These are phyloP conservation scores for Podospora australis DNA, from an alignment of 495 filamentous ascomycete species.

Conservation along the genomic window DNA sequence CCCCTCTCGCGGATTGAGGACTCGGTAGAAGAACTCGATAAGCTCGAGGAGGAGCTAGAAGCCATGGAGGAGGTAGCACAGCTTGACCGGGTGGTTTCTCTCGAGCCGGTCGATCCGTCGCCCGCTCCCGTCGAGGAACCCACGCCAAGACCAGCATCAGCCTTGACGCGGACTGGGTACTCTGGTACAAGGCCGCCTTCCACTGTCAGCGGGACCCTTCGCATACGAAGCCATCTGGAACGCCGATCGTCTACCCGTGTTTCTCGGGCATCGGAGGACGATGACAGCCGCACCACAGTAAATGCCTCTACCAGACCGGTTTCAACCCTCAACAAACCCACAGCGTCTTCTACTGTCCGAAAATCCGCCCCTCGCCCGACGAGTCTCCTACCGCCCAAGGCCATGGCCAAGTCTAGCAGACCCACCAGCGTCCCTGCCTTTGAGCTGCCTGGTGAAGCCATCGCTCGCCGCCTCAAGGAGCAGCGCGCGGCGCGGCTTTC, in stretches of 20 bases:
- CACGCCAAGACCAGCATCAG: neutral
- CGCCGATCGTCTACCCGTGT: constrained; percentile 27
- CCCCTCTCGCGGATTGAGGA: constrained; percentile 56
- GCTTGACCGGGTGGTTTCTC: constrained; percentile 32
- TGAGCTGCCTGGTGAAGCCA: constrained; percentile 64
- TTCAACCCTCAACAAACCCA: neutral
- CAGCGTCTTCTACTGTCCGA: neutral
- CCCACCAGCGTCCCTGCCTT: constrained; percentile 59
- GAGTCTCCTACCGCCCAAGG: constrained; percentile 41
- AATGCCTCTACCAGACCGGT: no score
- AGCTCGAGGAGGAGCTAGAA: constrained; percentile 62
- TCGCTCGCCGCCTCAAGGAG: constrained; percentile 55
- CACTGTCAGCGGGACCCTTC: neutral
- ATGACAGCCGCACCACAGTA: no score
- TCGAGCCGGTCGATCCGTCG: constrained; percentile 12
- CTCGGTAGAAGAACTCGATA: constrained; percentile 61
- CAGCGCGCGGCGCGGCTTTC: constrained; percentile 43
- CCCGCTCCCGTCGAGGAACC: neutral
- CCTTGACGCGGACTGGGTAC: no score
- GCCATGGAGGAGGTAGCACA: constrained; percentile 38
- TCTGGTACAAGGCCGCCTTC: no score
- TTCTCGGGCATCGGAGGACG: constrained; percentile 22
- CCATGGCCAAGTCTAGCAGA: constrained; percentile 51
- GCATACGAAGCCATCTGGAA: constrained; percentile 3
- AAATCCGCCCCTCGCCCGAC: constrained; percentile 26